A percentile compares a stretch with the other conserved stretches of the same genome.
phyloP scores from a whole-genome alignment of 371 early-diverging fungal species.

The Mucor lusitanicus region DNA sequence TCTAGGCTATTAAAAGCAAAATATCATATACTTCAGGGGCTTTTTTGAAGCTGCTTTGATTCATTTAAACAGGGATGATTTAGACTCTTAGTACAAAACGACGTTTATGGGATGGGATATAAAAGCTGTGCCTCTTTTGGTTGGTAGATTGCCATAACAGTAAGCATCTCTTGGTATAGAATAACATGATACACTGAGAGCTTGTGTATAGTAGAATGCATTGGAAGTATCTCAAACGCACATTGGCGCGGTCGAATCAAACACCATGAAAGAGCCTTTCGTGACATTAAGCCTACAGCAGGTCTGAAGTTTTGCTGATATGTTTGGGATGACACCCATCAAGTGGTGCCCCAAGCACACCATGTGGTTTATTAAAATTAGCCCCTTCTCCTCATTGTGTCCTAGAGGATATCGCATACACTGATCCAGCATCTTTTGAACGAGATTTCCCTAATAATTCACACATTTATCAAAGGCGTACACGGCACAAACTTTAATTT shows the following conservation, averaged over 20 bases:
- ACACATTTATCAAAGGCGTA: background rate
- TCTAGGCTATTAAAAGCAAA: background rate
- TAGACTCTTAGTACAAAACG: background rate
- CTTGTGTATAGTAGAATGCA: background rate
- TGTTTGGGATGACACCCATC: background rate
- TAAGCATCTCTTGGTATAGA: background rate
- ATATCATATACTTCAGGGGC: too few relatives aligned
- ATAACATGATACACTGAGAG: background rate
- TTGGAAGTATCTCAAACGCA: background rate
- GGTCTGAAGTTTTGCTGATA: background rate
- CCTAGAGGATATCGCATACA: background rate
- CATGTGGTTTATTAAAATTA: background rate
- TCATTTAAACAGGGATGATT: background rate
- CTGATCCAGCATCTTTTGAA: background rate
- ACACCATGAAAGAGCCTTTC: background rate
- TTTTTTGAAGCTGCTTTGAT: background rate
- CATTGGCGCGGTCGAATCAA: background rate
- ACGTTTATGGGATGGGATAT: background rate
- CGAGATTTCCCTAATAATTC: background rate
- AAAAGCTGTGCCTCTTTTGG: background rate
- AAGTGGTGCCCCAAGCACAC: background rate
- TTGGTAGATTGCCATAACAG: background rate
- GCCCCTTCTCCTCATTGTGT: background rate
- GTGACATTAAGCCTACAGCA: background rate
- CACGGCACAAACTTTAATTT: background rate